These are phyloP conservation scores for Epichloe hybrida DNA, from an alignment of 2,329 filamentous ascomycete genomes.

Conservation along the genomic window DNA sequence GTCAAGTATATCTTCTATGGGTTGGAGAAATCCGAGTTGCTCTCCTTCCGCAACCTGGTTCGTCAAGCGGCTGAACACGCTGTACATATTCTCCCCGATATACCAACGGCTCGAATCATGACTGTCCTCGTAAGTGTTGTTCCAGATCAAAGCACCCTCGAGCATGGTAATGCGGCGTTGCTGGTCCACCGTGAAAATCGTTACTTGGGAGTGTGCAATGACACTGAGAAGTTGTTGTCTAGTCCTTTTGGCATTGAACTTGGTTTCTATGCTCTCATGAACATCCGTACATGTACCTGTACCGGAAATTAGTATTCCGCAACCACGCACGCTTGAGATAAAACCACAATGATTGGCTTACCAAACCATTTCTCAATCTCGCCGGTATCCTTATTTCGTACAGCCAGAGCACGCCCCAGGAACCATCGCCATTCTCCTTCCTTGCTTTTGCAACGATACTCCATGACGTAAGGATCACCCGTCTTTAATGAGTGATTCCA, in stretches of 20 bases:
- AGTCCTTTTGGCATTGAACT: slow-evolving; percentile 50
- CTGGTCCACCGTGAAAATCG: slow-evolving; percentile 58
- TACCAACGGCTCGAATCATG: slow-evolving; percentile 31
- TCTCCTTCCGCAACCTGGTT: slow-evolving; percentile 29
- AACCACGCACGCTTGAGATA: neutral
- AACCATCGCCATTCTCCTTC: slow-evolving; percentile 70
- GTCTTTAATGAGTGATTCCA: slow-evolving; percentile 53
- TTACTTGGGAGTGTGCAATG: slow-evolving; percentile 61
- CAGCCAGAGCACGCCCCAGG: slow-evolving; percentile 56
- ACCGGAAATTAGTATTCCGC: neutral
- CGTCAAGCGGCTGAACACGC: slow-evolving; percentile 43
- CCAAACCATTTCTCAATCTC: slow-evolving; percentile 69
- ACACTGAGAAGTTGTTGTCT: slow-evolving; percentile 61
- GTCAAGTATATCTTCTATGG: slow-evolving; percentile 51
- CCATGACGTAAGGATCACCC: slow-evolving; percentile 54
- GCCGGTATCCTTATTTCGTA: slow-evolving; percentile 51
- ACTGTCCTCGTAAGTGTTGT: slow-evolving; percentile 26
- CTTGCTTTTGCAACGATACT: slow-evolving; percentile 55
- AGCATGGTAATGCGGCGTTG: slow-evolving; percentile 51
- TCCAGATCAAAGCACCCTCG: slow-evolving; percentile 52
- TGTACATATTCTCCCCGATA: slow-evolving; percentile 49
- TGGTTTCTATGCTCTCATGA: slow-evolving; percentile 57
- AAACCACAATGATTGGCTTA: slow-evolving; percentile 11
- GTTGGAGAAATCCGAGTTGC: slow-evolving; percentile 35
- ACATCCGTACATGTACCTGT: slow-evolving; percentile 61